These are phyloP conservation scores for Stropharia rugosoannulata DNA, from an alignment of 768 basidiomycete species.

Conservation along the genomic window DNA sequence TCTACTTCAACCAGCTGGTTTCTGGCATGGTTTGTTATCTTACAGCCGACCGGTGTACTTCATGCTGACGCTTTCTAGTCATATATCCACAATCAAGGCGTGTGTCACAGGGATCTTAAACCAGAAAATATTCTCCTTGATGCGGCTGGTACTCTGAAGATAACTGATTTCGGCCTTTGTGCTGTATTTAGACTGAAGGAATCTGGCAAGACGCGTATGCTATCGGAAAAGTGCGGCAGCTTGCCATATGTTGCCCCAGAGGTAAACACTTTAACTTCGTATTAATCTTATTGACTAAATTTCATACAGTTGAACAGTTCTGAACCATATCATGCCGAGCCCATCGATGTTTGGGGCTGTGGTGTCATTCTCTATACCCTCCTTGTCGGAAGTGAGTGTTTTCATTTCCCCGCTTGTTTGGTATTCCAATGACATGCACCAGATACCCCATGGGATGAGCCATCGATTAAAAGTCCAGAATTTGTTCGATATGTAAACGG, in stretches of 20 bases:
- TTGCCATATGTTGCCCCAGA: slow-evolving; percentile 95
- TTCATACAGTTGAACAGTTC: slow-evolving; percentile 58
- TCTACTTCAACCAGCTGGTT: slow-evolving; percentile 86
- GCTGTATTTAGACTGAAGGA: slow-evolving; percentile 87
- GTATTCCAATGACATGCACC: neutral
- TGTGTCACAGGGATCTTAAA: slow-evolving; percentile 96
- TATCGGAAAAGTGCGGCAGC: slow-evolving; percentile 88
- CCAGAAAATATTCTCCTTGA: slow-evolving; percentile 94
- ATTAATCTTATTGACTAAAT: neutral
- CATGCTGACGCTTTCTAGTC: slow-evolving; percentile 39
- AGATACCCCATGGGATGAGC: slow-evolving; percentile 99
- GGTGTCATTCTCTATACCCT: slow-evolving; percentile 94
- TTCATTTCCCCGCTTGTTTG: neutral
- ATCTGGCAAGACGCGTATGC: slow-evolving; percentile 67
- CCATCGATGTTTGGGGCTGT: slow-evolving; percentile 94
- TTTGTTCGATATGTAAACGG: slow-evolving; percentile 75
- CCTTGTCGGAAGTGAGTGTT: slow-evolving; percentile 78
- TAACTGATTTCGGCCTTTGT: slow-evolving; percentile 94
- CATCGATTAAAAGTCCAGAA: slow-evolving; percentile 76
- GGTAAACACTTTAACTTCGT: slow-evolving; percentile 39
- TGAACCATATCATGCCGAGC: slow-evolving; percentile 81
- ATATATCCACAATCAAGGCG: slow-evolving; percentile 86
- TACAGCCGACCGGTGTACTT: neutral
- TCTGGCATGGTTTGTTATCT: slow-evolving; percentile 68
- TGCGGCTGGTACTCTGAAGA: slow-evolving; percentile 80